These are phyloP conservation scores for Tetrapyrgos nigripes DNA, from an alignment of 1,284 basidiomycete genomes.

Conservation along the genomic window DNA sequence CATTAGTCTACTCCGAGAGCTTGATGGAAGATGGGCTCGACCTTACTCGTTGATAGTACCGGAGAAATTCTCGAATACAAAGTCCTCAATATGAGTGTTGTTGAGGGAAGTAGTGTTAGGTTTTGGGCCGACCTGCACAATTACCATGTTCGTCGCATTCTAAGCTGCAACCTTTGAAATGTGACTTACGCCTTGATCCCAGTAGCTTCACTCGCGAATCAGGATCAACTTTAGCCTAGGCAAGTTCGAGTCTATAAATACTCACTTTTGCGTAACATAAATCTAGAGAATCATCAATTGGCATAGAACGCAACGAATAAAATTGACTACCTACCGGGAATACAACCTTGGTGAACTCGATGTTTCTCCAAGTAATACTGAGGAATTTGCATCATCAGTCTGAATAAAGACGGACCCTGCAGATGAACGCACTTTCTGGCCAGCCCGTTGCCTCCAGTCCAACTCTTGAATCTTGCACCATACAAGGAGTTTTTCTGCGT, in stretches of 20 bases:
- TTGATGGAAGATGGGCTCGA: background rate
- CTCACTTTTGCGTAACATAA: constrained; percentile 68
- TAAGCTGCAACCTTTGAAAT: background rate
- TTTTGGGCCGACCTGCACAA: constrained; percentile 44
- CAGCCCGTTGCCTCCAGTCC: constrained; percentile 66
- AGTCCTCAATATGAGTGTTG: constrained; percentile 62
- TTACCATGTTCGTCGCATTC: background rate
- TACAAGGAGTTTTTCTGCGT: constrained; percentile 57
- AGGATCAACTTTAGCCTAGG: background rate
- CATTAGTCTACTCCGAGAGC: background rate
- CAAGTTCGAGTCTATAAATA: background rate
- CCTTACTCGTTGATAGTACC: constrained; percentile 61
- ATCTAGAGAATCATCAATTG: too few species aligned
- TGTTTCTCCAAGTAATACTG: constrained; percentile 67
- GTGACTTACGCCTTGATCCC: constrained; percentile 57
- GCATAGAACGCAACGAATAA: background rate
- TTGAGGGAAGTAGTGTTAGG: constrained; percentile 51
- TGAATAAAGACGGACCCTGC: background rate
- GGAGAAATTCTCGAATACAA: constrained; percentile 59
- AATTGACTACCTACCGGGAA: constrained; percentile 52
- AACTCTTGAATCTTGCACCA: constrained; percentile 72
- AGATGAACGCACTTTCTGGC: constrained; percentile 55
- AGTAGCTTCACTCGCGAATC: constrained; percentile 48
- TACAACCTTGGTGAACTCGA: constrained; percentile 55
- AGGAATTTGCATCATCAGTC: background rate